A percentile compares a stretch with the other conserved stretches of the same genome.
Evolutionary conservation across 73 alveolate genomes (phyloP).

Genomic region (Paraurostyla sp.): DNA sequence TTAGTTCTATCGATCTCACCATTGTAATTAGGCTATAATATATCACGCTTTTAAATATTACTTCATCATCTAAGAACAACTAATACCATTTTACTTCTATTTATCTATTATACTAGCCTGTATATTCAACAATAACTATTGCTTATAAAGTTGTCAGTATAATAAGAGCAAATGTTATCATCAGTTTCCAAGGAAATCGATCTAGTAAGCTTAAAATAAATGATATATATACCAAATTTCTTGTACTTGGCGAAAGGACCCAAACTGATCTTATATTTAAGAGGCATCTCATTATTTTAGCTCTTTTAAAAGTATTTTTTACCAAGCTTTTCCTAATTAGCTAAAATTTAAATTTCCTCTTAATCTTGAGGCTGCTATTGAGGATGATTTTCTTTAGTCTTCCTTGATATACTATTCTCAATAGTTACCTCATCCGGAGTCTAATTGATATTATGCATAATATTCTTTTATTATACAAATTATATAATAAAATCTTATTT

Average conservation of each 20-base stretch:
- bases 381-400: no score
- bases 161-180: not conserved
- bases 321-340: no score
- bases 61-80: constrained; percentile 11
- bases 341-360: no score
- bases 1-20: not conserved
- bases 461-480: no score
- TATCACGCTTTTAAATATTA: not conserved
- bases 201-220: not conserved
- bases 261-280: not conserved
- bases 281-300: constrained; percentile 16
- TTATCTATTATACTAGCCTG: constrained; percentile 7
- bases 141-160: constrained; percentile 6
- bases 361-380: no score
- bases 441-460: no score
- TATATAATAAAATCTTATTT: no score
- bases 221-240: not conserved
- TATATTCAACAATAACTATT: constrained; percentile 6
- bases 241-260: constrained; percentile 46
- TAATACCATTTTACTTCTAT: not conserved
- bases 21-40: not conserved
- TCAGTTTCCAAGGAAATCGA: constrained; percentile 44
- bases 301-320: no score
- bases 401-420: no score
- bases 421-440: no score